Percentiles rank a stretch among this genome's conserved stretches.
phyloP scores from a whole-genome alignment of 306 rosid genomes.

The Cicer cuneatum region DNA sequence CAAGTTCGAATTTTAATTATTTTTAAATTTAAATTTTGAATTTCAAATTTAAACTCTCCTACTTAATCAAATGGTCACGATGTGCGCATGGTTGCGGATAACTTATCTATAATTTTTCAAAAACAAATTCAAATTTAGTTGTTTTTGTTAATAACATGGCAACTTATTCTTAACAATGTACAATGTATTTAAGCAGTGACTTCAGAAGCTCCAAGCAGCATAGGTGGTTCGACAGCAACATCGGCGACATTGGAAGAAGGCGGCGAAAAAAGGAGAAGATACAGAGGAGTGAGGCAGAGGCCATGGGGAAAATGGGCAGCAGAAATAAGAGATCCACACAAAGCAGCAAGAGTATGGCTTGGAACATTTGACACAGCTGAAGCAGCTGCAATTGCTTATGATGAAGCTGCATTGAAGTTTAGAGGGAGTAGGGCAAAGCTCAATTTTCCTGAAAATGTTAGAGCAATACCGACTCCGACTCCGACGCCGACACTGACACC shows the following conservation, averaged over 20 bases:
- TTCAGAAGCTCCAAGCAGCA: slow-evolving; percentile 45
- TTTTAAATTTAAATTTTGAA: too few species aligned
- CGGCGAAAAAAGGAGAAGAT: slow-evolving; percentile 67
- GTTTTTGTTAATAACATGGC: background rate
- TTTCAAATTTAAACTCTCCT: too few species aligned
- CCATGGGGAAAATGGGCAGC: slow-evolving; percentile 99
- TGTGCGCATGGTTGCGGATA: too few species aligned
- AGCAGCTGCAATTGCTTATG: slow-evolving; percentile 94
- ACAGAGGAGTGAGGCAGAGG: slow-evolving; percentile 94
- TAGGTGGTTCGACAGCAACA: background rate
- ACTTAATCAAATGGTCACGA: too few species aligned
- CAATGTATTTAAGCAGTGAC: slow-evolving; percentile 36
- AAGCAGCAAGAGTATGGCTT: slow-evolving; percentile 97
- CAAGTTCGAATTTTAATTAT: too few species aligned
- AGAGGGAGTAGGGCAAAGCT: slow-evolving; percentile 94
- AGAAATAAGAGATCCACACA: slow-evolving; percentile 93
- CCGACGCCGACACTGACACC: background rate
- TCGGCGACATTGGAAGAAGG: slow-evolving; percentile 46
- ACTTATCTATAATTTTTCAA: too few species aligned
- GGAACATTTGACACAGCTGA: slow-evolving; percentile 97
- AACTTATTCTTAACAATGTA: slow-evolving; percentile 31
- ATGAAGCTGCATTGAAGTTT: slow-evolving; percentile 89
- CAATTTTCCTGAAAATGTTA: slow-evolving; percentile 89
- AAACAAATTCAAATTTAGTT: too few species aligned
- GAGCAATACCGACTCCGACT: slow-evolving; percentile 52